Base-by-base conservation (phyloP, 192 early-diverging fungal genomes). In the Chytriomyces sp. region DNA sequence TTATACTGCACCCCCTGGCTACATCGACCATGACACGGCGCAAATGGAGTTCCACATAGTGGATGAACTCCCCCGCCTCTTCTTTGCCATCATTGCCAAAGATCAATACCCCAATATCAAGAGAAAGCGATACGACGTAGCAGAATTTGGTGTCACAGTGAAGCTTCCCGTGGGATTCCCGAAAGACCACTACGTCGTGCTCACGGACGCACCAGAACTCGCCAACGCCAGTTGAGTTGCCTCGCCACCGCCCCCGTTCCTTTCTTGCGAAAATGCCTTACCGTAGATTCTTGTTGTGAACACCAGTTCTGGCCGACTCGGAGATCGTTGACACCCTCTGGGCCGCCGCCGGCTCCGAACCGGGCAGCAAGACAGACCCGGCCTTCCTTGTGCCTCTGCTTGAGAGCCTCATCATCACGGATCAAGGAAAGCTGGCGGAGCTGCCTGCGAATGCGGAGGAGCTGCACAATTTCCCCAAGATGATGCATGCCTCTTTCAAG, bases 81-180 rank as follows among this genome's bases (percentile, higher is more conserved):
- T 92, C 31, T 91, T 94, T 84, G 90, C 87, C 10, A 84, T 91
- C 10, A 74, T 93, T 14, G 83, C 80, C 7, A 83, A 82, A 66
- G 70, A 80, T 60, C 78, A 78, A 10, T 80, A 86, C 34, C 77
- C 85, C 54, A 83, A 80, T 2, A 66, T 91, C n/a, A 64, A 75
- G 67, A 81, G 89, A 31, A 78, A 83, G 26, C 86, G 93, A 36
- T 94, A 85, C 73, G 87, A 91, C 72, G 64, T 90, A 37, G 70
- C 73, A 55, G 79, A 82, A 3, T 83, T 84, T 73, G 73, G 79
- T 52, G 67, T 71, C 44, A 39, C 37, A 31, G 56, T 14, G 2
- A 39, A 59, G 30, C 25, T 22, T 58, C 36, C 60, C 14, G 32
- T 32, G 26, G 17, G 28, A 8, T 78, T 84, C 60, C 85, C 85